Base-by-base conservation (phyloP, 208 protist species). In the Strigomonas galati region DNA sequence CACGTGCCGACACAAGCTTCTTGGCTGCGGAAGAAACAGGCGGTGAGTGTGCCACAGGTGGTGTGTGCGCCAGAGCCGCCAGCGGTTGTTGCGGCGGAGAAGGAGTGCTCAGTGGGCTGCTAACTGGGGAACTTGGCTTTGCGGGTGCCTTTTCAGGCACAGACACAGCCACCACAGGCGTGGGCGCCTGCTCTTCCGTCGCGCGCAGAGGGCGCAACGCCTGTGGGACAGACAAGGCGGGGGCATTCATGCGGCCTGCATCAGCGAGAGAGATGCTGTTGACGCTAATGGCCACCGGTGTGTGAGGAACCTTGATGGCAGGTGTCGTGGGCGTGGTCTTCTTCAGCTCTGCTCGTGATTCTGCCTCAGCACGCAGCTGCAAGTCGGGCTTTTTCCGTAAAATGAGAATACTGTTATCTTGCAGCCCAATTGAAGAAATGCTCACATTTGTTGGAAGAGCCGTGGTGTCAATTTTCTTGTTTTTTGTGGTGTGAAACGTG, bases 401-500 rank as follows among this genome's bases (percentile, higher is more conserved):
- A 19, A 83, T 71, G 30, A 80, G 57, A 40, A 76, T 81, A 12
- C 53, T 61, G 60, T 80, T 67, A 3, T 69, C 65, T 10, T 37
- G 27, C n/a, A 77, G 48, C 14, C 72, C 68, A 5, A 80, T 54
- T 0, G 62, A 53, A 0, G 21, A 30, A 4, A 78, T 66, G 0
- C 69, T 62, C 26, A 58, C 30, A 6, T 73, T 68, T 1, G 46
- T 69, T 4, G 66, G 27, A 44, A 80, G 58, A 0, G 76, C 54
- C 2, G 62, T 48, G 2, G 70, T 76, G 44, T 75, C 70, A 24
- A 82, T 61, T 14, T 65, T 62, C 15, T 69, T 75, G 19, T 75
- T 52, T 12, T 49, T 37, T 0, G 63, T 72, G 2, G 65, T 68
- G 65, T 78, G 69, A 30, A 83, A 78, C 0, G 67, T 71, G 1